phyloP scores from a whole-genome alignment of 2,329 filamentous ascomycete species.

The Emergomyces orientalis region DNA sequence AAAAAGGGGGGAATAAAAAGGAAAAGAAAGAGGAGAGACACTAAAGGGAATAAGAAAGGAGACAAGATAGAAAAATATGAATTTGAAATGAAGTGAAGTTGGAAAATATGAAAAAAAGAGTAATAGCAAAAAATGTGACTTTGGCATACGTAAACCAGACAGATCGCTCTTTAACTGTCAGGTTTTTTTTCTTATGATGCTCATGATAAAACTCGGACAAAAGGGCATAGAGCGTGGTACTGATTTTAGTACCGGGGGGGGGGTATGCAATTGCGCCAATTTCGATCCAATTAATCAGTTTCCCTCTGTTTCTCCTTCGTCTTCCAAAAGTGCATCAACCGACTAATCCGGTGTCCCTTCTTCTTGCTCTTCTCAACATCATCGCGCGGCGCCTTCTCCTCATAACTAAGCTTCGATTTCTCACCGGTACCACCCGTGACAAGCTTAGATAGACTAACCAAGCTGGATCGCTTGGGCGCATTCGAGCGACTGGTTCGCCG shows the following conservation, averaged over 20 bases:
- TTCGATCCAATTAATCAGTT: not conserved
- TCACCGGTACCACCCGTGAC: conserved; percentile 38
- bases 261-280: too few relatives aligned
- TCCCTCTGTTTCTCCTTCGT: conserved; percentile 37
- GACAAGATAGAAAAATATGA: not conserved
- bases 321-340: conserved; percentile 43
- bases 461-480: conserved; percentile 38
- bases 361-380: conserved; percentile 33
- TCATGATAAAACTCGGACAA: not conserved
- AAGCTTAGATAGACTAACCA: conserved; percentile 42
- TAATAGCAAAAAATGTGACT: not conserved
- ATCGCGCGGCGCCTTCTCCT: conserved; percentile 36
- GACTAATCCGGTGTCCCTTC: conserved; percentile 40
- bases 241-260: not conserved
- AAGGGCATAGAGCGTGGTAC: not conserved
- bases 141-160: not conserved
- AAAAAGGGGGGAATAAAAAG: not conserved
- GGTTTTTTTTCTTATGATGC: not conserved
- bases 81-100: not conserved
- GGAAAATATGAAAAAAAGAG: not conserved
- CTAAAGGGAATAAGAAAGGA: not conserved
- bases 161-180: not conserved
- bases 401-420: conserved; percentile 37
- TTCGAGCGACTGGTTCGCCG: conserved; percentile 33
- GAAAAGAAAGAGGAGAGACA: not conserved